These are phyloP conservation scores for Fusarium denticulatum DNA, from an alignment of 2,329 filamentous ascomycete genomes.

Conservation along the genomic window DNA sequence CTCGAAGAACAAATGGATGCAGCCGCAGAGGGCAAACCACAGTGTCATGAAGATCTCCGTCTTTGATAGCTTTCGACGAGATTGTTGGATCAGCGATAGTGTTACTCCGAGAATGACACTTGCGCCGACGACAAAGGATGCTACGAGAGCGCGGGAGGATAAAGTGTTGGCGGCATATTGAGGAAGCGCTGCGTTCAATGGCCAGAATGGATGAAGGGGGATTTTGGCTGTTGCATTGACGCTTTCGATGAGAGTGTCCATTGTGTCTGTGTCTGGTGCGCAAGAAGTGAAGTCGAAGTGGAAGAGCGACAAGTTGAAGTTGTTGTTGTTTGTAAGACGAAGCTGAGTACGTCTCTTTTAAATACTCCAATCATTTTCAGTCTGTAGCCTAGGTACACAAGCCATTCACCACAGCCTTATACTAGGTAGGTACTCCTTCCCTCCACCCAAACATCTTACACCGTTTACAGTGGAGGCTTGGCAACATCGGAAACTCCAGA, in stretches of 20 bases:
- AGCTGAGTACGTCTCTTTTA: neutral
- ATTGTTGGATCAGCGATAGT: slow-evolving; percentile 61
- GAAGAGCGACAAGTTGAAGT: too few relatives aligned
- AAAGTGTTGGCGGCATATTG: slow-evolving; percentile 74
- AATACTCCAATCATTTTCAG: neutral
- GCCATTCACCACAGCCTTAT: neutral
- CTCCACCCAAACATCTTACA: neutral
- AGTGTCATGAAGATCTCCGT: slow-evolving; percentile 69
- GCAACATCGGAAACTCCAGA: slow-evolving; percentile 30
- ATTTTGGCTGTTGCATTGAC: slow-evolving; percentile 11
- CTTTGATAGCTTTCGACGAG: slow-evolving; percentile 61
- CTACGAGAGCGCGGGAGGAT: slow-evolving; percentile 66
- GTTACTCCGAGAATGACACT: slow-evolving; percentile 66
- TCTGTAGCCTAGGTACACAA: neutral
- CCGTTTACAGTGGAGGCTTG: neutral
- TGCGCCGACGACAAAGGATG: slow-evolving; percentile 67
- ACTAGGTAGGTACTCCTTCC: neutral
- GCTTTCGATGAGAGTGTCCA: slow-evolving; percentile 20
- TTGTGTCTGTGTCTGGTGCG: neutral
- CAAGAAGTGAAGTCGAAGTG: neutral
- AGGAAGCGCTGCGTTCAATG: slow-evolving; percentile 68
- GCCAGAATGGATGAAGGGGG: slow-evolving; percentile 74
- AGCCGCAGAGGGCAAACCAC: slow-evolving; percentile 80
- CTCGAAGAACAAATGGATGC: slow-evolving; percentile 56
- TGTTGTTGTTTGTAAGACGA: neutral